These are phyloP conservation scores for Populus simonii DNA, from an alignment of 345 rosid genomes.

Conservation along the genomic window DNA sequence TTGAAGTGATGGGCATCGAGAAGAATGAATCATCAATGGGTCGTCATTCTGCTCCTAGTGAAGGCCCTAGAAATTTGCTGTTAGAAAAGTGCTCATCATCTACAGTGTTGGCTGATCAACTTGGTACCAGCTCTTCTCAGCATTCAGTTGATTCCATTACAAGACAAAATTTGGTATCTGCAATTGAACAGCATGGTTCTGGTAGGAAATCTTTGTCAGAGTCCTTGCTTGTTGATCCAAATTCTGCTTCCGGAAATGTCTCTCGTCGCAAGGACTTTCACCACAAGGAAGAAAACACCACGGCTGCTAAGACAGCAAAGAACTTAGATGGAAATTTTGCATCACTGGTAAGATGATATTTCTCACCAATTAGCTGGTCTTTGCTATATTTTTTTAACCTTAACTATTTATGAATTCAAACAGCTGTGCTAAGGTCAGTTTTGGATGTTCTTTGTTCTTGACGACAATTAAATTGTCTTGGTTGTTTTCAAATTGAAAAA, in stretches of 20 bases:
- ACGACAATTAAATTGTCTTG: background rate
- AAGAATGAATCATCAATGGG: conserved; percentile 60
- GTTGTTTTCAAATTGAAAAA: background rate
- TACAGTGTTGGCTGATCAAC: conserved; percentile 44
- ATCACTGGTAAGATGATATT: conserved; percentile 37
- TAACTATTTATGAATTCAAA: background rate
- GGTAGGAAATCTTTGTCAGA: conserved; percentile 91
- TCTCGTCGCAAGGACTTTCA: conserved; percentile 80
- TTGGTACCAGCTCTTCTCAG: conserved; percentile 54
- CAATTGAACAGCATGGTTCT: conserved; percentile 81
- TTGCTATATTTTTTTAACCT: background rate
- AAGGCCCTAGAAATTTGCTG: conserved; percentile 44
- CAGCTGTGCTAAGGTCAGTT: background rate
- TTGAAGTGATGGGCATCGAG: conserved; percentile 69
- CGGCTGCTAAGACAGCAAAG: conserved; percentile 43
- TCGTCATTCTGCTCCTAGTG: conserved; percentile 45
- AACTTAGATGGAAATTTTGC: conserved; percentile 43
- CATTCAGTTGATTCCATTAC: conserved; percentile 53
- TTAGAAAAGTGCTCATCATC: conserved; percentile 59
- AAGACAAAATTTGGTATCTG: conserved; percentile 72
- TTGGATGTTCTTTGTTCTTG: background rate
- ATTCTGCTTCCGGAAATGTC: conserved; percentile 60
- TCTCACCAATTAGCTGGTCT: background rate
- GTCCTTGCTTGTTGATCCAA: conserved; percentile 48
- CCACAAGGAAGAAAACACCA: conserved; percentile 55